Conservation (phyloP, 345 rosid species). For the Eucalyptus curtisii region DNA sequence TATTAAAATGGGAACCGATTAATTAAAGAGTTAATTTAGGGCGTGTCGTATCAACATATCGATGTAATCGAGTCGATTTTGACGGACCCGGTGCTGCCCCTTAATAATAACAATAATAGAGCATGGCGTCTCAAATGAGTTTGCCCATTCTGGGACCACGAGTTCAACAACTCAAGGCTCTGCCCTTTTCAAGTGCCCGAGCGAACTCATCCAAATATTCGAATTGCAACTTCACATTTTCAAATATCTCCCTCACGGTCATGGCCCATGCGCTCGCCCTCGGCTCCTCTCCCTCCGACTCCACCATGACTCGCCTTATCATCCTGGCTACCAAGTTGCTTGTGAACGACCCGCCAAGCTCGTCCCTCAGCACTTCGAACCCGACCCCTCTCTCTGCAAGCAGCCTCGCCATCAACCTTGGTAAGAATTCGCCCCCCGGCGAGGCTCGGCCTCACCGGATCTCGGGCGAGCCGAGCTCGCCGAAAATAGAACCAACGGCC, state of each 20-base stretch:
- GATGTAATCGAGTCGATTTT: no score
- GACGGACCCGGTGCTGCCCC: no score
- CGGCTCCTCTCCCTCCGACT: not conserved
- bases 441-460: no score
- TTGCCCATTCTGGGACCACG: no score
- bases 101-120: no score
- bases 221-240: not conserved
- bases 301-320: not conserved
- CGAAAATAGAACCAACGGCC: not conserved
- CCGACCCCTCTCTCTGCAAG: not conserved
- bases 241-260: not conserved
- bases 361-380: conserved; percentile 1
- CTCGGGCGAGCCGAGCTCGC: no score
- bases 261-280: not conserved
- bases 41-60: no score
- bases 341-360: not conserved
- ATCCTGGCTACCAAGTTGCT: not conserved
- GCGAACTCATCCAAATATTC: not conserved
- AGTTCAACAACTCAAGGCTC: no score
- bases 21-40: no score
- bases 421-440: not conserved
- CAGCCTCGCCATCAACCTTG: not conserved
- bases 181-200: no score
- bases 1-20: no score
- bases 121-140: no score